Base-by-base conservation (phyloP, 2,329 filamentous ascomycete species). In the Monilinia polystroma region DNA sequence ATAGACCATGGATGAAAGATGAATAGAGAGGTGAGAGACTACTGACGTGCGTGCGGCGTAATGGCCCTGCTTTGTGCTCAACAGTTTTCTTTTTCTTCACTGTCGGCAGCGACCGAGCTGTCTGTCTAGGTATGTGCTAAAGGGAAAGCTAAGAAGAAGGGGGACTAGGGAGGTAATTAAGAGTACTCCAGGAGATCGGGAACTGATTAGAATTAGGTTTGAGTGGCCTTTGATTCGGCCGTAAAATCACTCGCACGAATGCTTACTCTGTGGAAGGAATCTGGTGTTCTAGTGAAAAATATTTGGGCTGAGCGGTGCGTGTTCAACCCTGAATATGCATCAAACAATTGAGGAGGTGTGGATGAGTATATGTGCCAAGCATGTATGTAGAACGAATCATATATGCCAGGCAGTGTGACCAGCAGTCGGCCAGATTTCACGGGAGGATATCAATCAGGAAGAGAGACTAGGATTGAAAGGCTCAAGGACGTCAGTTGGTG, bases 271-370 rank as follows among this genome's bases (percentile, higher is more conserved):
- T 35, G n/a, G 63, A 63, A 57, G 57, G 45, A 63, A 66, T 47
- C 43, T 35, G 45, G 58, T 55, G 57, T 54, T 66, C 64, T 66
- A 63, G 64, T 62, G 49, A 38, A 53, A 64, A 66, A 56, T 45
- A 23, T 53, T 51, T 38, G 41, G 63, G 52, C 64, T 55, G 55
- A 63, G 8, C 18, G 47, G 62, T 66, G 64, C 41, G 38, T 55
- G 64, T 54, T 29, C 54, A 62, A 20, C 64, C 64, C 64, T 62
- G 64, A 41, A 47, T 18, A 63, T 63, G 64, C 64, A 49, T 66
- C 45, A 47, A 14, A 23, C 35, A 35, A 57, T 51, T 20, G 35
- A 29, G 29, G n/a, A 47, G 23, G 41, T 54, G 51, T 63, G 60
- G 47, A 62, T 41, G 58, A 14, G 8, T 26, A 29, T 38, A 32